phyloP scores from a whole-genome alignment of 768 basidiomycete species.

The Boletales sp. region DNA sequence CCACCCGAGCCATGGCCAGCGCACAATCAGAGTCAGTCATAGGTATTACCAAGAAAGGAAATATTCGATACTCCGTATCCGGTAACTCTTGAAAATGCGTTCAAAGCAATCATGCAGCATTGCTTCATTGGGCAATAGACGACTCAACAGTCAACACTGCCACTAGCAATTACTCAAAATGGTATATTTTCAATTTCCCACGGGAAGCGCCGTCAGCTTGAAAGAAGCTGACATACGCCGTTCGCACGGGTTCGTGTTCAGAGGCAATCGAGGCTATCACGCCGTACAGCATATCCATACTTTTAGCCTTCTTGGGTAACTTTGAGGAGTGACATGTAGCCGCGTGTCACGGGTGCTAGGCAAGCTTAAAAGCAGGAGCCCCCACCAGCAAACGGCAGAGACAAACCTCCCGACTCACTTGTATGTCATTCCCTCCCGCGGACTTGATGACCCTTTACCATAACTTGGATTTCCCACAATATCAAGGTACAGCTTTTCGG shows the following conservation, averaged over 20 bases:
- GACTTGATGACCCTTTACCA: no score
- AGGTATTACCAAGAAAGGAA: not conserved
- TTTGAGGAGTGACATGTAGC: slow-evolving; percentile 12
- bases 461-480: not conserved
- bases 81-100: slow-evolving; percentile 14
- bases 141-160: slow-evolving; percentile 15
- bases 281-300: slow-evolving; percentile 15
- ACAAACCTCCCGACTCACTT: slow-evolving; percentile 4
- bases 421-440: slow-evolving; percentile 2
- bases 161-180: slow-evolving; percentile 19
- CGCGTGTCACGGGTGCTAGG: slow-evolving; percentile 13
- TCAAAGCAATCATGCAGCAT: slow-evolving; percentile 17
- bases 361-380: slow-evolving; percentile 25
- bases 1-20: no score
- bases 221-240: slow-evolving; percentile 26
- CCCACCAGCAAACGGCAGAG: slow-evolving; percentile 9
- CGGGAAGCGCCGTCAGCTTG: slow-evolving; percentile 7
- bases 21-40: no score
- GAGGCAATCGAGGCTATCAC: slow-evolving; percentile 24
- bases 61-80: slow-evolving; percentile 11
- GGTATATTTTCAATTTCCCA: slow-evolving; percentile 15
- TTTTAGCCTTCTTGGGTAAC: slow-evolving; percentile 28
- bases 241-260: slow-evolving; percentile 26
- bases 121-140: slow-evolving; percentile 16
- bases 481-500: slow-evolving; percentile 1